Conservation (phyloP, 148 eudicot genomes). For the Chenopodium formosanum region DNA sequence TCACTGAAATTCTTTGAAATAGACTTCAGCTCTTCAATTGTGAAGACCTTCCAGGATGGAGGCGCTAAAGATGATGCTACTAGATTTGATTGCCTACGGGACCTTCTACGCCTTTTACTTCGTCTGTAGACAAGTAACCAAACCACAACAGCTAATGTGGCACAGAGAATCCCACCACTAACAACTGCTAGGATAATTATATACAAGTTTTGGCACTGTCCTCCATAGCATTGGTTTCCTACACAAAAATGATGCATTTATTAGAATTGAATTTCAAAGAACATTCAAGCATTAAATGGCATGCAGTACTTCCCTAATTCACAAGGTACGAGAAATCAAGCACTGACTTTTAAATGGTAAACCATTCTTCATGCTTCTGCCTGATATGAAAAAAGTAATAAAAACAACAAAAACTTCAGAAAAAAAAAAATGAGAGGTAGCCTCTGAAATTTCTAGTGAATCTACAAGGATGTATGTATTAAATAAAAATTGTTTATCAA, state of each 20-base stretch:
- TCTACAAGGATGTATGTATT: no score
- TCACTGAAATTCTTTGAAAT: slow-evolving; percentile 89
- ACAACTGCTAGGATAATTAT: slow-evolving; percentile 73
- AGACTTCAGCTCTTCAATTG: slow-evolving; percentile 71
- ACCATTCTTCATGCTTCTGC: not conserved
- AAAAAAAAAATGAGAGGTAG: no score
- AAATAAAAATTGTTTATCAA: no score
- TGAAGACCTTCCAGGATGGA: slow-evolving; percentile 86
- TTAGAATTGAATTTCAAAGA: not conserved
- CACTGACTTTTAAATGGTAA: not conserved
- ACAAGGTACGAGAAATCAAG: not conserved
- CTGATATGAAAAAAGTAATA: no score
- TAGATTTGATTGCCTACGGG: slow-evolving; percentile 65
- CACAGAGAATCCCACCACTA: slow-evolving; percentile 72
- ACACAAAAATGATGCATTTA: slow-evolving; percentile 13
- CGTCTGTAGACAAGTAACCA: slow-evolving; percentile 78
- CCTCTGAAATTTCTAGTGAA: no score
- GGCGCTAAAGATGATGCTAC: slow-evolving; percentile 70
- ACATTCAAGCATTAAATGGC: not conserved
- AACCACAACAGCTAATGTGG: slow-evolving; percentile 65
- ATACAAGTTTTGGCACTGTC: slow-evolving; percentile 71
- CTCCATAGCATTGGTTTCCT: slow-evolving; percentile 60
- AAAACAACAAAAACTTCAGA: no score
- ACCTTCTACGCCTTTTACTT: slow-evolving; percentile 69
- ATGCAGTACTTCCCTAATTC: not conserved